Base-by-base conservation (phyloP, 1,139 yeast genomes). In the Candida smagusa region DNA sequence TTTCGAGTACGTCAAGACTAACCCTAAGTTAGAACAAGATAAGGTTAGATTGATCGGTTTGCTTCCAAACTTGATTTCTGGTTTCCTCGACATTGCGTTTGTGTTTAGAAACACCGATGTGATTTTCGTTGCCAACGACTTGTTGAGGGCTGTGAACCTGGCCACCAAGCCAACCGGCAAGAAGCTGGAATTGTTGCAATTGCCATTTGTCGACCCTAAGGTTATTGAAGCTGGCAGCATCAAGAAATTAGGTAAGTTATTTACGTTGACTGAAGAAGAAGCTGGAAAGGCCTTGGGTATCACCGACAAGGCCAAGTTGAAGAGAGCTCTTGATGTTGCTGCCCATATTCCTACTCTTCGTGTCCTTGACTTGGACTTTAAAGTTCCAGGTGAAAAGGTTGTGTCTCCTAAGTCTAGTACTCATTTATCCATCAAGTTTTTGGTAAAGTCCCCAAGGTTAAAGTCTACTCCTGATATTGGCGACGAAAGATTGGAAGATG, bases 361-460 rank as follows among this genome's bases (percentile, higher is more conserved):
- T 50, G 67, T 90, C 13, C 49, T 89, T 31, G 79, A 78, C 37
- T 82, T 95, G 33, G 79, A 76, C 41, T 88, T 90, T 62, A 75
- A 78, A 46, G 96, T 90, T 31, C 95, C 96, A 3, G 98, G 97
- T 28, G 97, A 90, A 65, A 61, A 66, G 22, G 68, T 71, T 26
- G 84, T 92, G 9, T 77, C 95, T 3, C 95, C 97, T 26, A 60
- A 66, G 33, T 78, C 97, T 2, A 77, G 75, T 42, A 80, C 88
- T 8, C 90, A 87, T 57, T 66, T 94, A 44, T 79, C 81, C 22
- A 50, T 94, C 30, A 88, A 88, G 58, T 84, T 86, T 44, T 63
- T 87, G 34, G 79, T 87, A 29, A 81, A 83, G 52, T 85, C 95
- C 2, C 80, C 89, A 12, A 65, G 61, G 38, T 83, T 80, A 38